Evolutionary conservation across 2,329 filamentous ascomycete genomes (phyloP).

Genomic region (Pyricularia sp.): DNA sequence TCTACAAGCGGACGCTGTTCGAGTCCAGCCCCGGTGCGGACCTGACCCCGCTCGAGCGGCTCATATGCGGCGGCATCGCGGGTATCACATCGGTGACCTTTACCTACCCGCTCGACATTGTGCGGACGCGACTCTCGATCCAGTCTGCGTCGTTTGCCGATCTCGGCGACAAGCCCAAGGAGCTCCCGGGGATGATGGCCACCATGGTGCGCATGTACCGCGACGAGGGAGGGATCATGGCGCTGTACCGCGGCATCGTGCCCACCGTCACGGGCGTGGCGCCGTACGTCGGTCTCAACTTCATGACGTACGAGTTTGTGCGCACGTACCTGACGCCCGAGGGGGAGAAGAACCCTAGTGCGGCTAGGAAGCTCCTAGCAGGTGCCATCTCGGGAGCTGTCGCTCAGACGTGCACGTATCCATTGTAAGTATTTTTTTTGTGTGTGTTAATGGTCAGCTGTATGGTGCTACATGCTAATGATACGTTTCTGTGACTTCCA

Average conservation of each 20-base stretch:
- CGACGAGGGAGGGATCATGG: conserved; percentile 71
- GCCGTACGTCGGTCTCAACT: conserved; percentile 91
- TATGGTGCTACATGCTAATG: background rate
- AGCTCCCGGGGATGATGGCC: conserved; percentile 83
- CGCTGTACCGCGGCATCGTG: conserved; percentile 87
- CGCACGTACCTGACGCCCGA: conserved; percentile 75
- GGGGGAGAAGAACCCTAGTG: conserved; percentile 70
- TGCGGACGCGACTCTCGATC: conserved; percentile 89
- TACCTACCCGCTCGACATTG: conserved; percentile 95
- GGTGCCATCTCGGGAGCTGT: conserved; percentile 93
- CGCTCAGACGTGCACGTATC: conserved; percentile 95
- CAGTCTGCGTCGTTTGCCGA: conserved; percentile 91
- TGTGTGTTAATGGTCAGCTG: no score
- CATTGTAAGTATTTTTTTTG: conserved; percentile 62
- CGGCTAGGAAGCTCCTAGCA: conserved; percentile 69
- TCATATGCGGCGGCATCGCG: conserved; percentile 81
- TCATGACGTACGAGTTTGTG: conserved; percentile 93
- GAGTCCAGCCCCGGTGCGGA: conserved; percentile 63
- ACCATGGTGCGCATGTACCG: conserved; percentile 78
- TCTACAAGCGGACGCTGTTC: conserved; percentile 83
- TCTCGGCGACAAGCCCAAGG: conserved; percentile 48
- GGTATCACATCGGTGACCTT: conserved; percentile 91
- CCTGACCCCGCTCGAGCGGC: conserved; percentile 58
- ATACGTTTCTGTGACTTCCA: conserved; percentile 19
- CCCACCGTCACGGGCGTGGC: conserved; percentile 92